Percentiles rank a stretch among this genome's conserved stretches.
Conservation (phyloP, 1,284 basidiomycete species). For the Trichosporon inkin region DNA sequence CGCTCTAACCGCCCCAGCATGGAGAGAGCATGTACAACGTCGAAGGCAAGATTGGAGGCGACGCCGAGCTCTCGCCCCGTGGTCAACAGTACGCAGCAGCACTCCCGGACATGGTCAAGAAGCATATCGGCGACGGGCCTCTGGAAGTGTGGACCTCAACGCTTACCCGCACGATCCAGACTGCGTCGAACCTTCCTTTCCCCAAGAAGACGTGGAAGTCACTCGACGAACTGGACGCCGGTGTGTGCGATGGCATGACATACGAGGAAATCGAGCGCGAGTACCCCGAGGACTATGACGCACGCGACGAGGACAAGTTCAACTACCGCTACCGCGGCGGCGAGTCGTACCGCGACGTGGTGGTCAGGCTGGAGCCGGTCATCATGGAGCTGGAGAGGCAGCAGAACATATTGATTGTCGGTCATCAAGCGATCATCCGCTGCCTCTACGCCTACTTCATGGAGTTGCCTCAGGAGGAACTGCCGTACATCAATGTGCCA, state of each 20-base stretch:
- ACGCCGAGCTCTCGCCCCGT: constrained; percentile 76
- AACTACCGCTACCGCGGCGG: constrained; percentile 96
- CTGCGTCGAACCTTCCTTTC: constrained; percentile 75
- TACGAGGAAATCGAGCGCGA: constrained; percentile 97
- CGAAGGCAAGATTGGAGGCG: constrained; percentile 94
- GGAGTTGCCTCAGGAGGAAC: constrained; percentile 82
- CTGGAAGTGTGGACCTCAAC: constrained; percentile 89
- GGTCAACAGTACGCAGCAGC: constrained; percentile 82
- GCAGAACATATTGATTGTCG: constrained; percentile 94
- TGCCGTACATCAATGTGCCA: constrained; percentile 96
- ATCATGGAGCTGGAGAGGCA: constrained; percentile 99
- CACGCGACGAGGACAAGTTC: constrained; percentile 98
- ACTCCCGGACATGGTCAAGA: constrained; percentile 78
- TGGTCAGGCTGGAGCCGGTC: constrained; percentile 92
- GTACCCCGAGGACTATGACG: constrained; percentile 98
- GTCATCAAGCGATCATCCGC: constrained; percentile 86
- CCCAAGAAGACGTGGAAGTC: constrained; percentile 98
- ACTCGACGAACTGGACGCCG: constrained; percentile 95
- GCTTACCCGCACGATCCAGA: constrained; percentile 86
- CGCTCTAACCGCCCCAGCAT: constrained; percentile 59
- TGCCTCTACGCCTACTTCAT: constrained; percentile 96
- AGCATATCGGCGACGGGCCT: constrained; percentile 84
- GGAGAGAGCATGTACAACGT: constrained; percentile 98
- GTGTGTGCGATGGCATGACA: constrained; percentile 99
- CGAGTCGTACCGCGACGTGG: constrained; percentile 92